Conservation (phyloP, 768 basidiomycete genomes). For the Cubamyces sp. region DNA sequence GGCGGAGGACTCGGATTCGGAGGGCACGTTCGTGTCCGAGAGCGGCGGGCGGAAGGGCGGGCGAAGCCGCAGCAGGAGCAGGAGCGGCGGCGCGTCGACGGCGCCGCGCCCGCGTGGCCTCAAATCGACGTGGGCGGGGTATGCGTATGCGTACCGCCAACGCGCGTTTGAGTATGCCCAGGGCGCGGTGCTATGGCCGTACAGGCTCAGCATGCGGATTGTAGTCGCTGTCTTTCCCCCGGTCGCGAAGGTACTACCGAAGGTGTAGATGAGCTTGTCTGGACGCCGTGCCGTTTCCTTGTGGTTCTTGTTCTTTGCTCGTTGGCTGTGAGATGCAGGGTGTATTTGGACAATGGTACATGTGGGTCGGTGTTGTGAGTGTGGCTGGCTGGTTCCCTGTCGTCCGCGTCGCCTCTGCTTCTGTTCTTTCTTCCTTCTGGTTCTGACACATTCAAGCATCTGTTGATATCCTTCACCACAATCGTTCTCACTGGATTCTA, state of each 20-base stretch:
- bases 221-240: conserved; percentile 27
- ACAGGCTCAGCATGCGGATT: conserved; percentile 25
- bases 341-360: too few relatives aligned
- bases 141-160: conserved; percentile 9
- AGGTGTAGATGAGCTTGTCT: neutral
- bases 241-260: conserved; percentile 14
- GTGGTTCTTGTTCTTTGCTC: neutral
- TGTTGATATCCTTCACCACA: neutral
- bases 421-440: neutral
- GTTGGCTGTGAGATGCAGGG: too few relatives aligned
- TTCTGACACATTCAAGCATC: neutral
- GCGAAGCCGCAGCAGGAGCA: conserved; percentile 21
- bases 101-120: neutral
- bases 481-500: neutral
- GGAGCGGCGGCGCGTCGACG: conserved; percentile 20
- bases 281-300: too few relatives aligned
- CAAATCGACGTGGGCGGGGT: neutral
- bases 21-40: conserved; percentile 36
- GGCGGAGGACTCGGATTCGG: conserved; percentile 32
- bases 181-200: conserved; percentile 29
- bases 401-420: neutral
- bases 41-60: conserved; percentile 8
- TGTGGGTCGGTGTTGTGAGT: neutral
- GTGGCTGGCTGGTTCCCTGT: neutral
- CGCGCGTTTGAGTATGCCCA: conserved; percentile 25